phyloP scores from a whole-genome alignment of 805 yeast species.

The Vanderwaltozyma tropicalis region DNA sequence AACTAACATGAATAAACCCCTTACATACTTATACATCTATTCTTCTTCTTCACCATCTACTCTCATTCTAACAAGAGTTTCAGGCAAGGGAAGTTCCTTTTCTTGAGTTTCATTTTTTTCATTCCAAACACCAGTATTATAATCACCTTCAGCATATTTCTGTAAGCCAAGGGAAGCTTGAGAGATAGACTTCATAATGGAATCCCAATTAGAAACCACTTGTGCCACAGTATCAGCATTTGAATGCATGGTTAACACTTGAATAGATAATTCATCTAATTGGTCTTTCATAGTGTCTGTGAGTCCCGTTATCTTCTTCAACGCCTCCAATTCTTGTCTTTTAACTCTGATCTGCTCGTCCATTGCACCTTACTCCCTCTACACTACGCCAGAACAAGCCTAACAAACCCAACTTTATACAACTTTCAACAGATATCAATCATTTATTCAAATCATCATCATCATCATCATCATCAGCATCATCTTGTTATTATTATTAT shows the following conservation, averaged over 20 bases:
- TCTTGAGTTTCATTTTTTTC: conserved; percentile 25
- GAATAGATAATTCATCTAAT: conserved; percentile 18
- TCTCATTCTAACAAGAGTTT: conserved; percentile 50
- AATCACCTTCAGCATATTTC: conserved; percentile 25
- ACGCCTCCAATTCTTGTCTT: conserved; percentile 19
- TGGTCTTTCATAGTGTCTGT: conserved; percentile 22
- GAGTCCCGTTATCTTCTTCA: conserved; percentile 18
- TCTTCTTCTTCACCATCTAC: conserved; percentile 32
- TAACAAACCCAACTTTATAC: no score
- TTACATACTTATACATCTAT: no score
- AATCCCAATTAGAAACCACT: conserved; percentile 25
- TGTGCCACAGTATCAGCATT: conserved; percentile 20
- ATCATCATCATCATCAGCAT: no score
- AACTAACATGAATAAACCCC: no score
- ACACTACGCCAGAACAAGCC: no score
- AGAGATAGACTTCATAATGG: conserved; percentile 23
- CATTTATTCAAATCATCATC: no score
- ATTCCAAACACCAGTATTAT: conserved; percentile 24
- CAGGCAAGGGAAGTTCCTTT: conserved; percentile 47
- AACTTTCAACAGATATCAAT: no score
- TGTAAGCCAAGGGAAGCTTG: conserved; percentile 25
- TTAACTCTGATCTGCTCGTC: conserved; percentile 11
- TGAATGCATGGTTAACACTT: conserved; percentile 17
- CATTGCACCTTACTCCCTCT: no score
- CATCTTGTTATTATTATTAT: no score